Evolutionary conservation across 2,329 filamentous ascomycete species (phyloP).

Genomic region (Alternaria gaisen): DNA sequence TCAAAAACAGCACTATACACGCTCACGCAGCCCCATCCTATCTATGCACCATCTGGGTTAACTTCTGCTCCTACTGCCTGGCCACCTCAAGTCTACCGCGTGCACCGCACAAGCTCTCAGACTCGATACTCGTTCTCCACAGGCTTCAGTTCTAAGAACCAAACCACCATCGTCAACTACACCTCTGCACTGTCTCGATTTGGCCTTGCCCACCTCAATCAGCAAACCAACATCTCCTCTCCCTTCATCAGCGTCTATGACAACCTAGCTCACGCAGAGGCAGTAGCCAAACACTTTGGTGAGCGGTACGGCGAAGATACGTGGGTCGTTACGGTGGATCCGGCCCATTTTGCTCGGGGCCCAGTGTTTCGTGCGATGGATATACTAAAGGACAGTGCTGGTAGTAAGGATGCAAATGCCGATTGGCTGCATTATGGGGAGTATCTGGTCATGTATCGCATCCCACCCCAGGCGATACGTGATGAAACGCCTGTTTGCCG

Average conservation of each 20-base stretch:
- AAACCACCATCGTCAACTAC: slow-evolving; percentile 45
- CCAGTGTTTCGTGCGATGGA: slow-evolving; percentile 46
- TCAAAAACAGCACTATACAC: slow-evolving; percentile 19
- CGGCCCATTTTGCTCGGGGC: slow-evolving; percentile 40
- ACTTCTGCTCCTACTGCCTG: slow-evolving; percentile 32
- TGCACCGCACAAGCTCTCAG: slow-evolving; percentile 40
- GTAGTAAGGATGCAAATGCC: slow-evolving; percentile 7
- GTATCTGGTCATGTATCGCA: slow-evolving; percentile 48
- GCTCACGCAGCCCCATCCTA: slow-evolving; percentile 3
- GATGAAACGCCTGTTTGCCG: slow-evolving; percentile 38
- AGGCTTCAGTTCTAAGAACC: slow-evolving; percentile 48
- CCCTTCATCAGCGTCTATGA: slow-evolving; percentile 49
- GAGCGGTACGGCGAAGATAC: slow-evolving; percentile 33
- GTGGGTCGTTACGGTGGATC: slow-evolving; percentile 42
- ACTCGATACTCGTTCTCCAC: slow-evolving; percentile 42
- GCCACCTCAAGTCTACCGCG: slow-evolving; percentile 42
- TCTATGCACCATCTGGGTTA: slow-evolving; percentile 4
- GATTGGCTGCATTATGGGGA: slow-evolving; percentile 45
- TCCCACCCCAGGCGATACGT: slow-evolving; percentile 44
- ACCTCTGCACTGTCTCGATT: slow-evolving; percentile 35
- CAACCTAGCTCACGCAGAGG: slow-evolving; percentile 36
- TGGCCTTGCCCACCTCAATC: slow-evolving; percentile 41
- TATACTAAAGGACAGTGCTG: slow-evolving; percentile 28
- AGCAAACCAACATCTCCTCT: slow-evolving; percentile 47
- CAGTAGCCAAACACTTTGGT: slow-evolving; percentile 34